Conservation (phyloP, 1,284 basidiomycete species). For the Violaceomyces palustris region DNA sequence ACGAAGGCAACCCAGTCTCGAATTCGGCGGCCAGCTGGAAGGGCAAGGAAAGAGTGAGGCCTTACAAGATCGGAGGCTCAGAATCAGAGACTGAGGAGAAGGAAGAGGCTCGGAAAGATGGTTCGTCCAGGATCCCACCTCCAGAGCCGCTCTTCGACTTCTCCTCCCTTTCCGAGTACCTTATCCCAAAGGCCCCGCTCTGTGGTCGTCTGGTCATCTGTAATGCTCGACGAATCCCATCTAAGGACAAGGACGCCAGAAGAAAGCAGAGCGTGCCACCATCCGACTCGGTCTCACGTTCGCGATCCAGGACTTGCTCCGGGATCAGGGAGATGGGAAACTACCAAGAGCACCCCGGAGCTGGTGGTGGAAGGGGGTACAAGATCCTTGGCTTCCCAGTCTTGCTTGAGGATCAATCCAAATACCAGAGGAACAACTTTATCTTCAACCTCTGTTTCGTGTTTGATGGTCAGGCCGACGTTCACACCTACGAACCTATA, state of each 20-base stretch:
- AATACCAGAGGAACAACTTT: conserved; percentile 60
- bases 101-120: too few relatives aligned
- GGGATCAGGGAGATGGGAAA: too few relatives aligned
- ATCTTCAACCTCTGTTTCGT: conserved; percentile 89
- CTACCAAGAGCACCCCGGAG: too few relatives aligned
- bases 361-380: conserved; percentile 29
- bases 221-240: conserved; percentile 24
- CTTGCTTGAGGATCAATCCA: conserved; percentile 33
- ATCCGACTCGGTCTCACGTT: too few relatives aligned
- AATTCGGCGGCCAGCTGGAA: too few relatives aligned
- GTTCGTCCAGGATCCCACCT: not conserved
- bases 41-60: too few relatives aligned
- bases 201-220: conserved; percentile 79
- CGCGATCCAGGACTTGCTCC: too few relatives aligned
- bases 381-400: conserved; percentile 47
- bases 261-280: too few relatives aligned
- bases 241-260: too few relatives aligned
- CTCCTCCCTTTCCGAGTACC: conserved; percentile 82
- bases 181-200: conserved; percentile 80
- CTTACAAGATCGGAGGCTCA: too few relatives aligned
- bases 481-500: conserved; percentile 91
- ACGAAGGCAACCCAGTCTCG: too few relatives aligned
- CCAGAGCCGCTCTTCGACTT: conserved; percentile 72
- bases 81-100: too few relatives aligned
- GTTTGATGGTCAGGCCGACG: conserved; percentile 77